Percentiles rank a stretch among this genome's conserved stretches.
These are phyloP conservation scores for Claviceps maximensis DNA, from an alignment of 2,329 filamentous ascomycete species.

Conservation along the genomic window DNA sequence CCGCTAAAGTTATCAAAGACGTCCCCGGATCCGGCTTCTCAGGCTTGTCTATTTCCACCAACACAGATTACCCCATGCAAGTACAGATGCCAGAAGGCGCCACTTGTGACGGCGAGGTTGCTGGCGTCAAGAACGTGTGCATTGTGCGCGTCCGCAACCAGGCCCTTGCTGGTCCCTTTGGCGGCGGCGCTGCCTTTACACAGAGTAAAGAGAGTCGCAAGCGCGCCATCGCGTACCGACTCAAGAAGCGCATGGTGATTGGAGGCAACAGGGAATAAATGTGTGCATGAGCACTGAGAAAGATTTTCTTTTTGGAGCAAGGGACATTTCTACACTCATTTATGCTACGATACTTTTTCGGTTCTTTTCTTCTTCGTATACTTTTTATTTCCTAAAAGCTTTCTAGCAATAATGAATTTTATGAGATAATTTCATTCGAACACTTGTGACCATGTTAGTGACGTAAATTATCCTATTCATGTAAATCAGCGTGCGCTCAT, in stretches of 20 bases:
- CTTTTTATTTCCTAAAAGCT: too few species aligned
- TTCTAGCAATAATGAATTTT: too few species aligned
- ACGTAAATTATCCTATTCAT: too few species aligned
- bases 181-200: constrained; percentile 5
- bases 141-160: constrained; percentile 5
- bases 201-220: constrained; percentile 2
- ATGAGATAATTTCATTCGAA: too few species aligned
- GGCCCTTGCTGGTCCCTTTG: constrained; percentile 5
- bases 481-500: too few species aligned
- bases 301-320: not conserved
- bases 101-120: constrained; percentile 4
- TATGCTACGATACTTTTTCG: not conserved
- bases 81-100: constrained; percentile 2
- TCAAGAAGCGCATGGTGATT: constrained; percentile 5
- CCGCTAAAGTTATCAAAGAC: not conserved
- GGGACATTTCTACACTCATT: not conserved
- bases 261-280: not conserved
- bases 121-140: constrained; percentile 6
- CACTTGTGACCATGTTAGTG: too few species aligned
- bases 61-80: constrained; percentile 2
- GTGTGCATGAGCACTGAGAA: not conserved
- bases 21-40: constrained; percentile 1
- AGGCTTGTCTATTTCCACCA: constrained; percentile 2
- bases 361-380: not conserved
- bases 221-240: constrained; percentile 4